A percentile compares a stretch with the other conserved stretches of the same genome.
These are phyloP conservation scores for Escovopsis sp. DNA, from an alignment of 2,329 filamentous ascomycete genomes.

Conservation along the genomic window DNA sequence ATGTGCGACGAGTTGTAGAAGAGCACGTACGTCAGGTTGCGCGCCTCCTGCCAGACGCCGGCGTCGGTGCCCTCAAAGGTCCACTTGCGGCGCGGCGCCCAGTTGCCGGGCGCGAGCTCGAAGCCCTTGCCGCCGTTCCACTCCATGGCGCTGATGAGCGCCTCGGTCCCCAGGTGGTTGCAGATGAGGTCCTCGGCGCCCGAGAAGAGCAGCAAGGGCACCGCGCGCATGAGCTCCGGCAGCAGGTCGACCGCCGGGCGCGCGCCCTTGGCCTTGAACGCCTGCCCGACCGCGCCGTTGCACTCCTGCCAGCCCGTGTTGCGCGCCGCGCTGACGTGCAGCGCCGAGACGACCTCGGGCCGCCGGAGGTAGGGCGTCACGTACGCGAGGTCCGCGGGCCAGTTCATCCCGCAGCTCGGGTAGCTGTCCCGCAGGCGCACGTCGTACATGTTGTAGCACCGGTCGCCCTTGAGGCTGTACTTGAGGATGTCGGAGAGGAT, in stretches of 20 bases:
- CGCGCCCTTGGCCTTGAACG: conserved; percentile 57
- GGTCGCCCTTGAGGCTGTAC: conserved; percentile 41
- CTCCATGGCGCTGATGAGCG: conserved; percentile 74
- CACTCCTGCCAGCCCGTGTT: conserved; percentile 87
- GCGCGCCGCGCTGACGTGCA: conserved; percentile 73
- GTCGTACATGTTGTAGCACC: conserved; percentile 95
- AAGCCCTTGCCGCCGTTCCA: conserved; percentile 92
- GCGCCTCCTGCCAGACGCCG: conserved; percentile 85
- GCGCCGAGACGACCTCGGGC: conserved; percentile 59
- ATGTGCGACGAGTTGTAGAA: conserved; percentile 97
- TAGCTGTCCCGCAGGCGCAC: conserved; percentile 68
- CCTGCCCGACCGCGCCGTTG: conserved; percentile 57
- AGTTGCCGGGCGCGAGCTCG: conserved; percentile 70
- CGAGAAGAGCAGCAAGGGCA: conserved; percentile 78
- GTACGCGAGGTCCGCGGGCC: conserved; percentile 71
- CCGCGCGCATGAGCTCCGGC: conserved; percentile 60
- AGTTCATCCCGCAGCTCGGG: conserved; percentile 90
- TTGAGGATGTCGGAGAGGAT: conserved; percentile 62
- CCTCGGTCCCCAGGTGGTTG: conserved; percentile 90
- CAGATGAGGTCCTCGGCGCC: conserved; percentile 91
- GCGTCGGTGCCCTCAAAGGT: conserved; percentile 78
- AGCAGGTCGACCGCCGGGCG: conserved; percentile 59
- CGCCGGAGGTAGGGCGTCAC: conserved; percentile 77
- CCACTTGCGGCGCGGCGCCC: conserved; percentile 89
- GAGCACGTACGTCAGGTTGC: conserved; percentile 88